These are phyloP conservation scores for Golubevia pallescens DNA, from an alignment of 1,284 basidiomycete genomes.

Conservation along the genomic window DNA sequence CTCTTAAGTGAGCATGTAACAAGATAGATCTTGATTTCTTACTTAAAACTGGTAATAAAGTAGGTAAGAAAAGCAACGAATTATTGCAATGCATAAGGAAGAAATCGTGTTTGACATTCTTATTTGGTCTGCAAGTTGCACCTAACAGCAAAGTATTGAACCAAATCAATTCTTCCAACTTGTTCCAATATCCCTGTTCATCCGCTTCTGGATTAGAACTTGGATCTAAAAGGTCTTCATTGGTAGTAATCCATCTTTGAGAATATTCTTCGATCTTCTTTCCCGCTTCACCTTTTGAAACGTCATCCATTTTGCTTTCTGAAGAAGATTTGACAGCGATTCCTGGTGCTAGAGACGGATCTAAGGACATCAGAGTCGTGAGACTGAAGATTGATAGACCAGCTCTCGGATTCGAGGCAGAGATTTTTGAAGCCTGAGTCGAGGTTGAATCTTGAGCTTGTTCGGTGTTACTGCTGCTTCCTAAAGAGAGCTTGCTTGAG, in stretches of 20 bases:
- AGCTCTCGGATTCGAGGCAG: slow-evolving; percentile 3
- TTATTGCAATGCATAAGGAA: too few relatives aligned
- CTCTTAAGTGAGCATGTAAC: too few relatives aligned
- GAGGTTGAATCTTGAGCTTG: too few relatives aligned
- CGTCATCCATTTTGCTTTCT: not conserved
- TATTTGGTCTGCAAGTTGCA: too few relatives aligned
- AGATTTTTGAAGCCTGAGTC: not conserved
- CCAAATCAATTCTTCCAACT: not conserved
- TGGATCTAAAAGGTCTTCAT: not conserved
- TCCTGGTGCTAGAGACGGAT: slow-evolving; percentile 4
- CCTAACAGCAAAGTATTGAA: too few relatives aligned
- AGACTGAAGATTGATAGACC: slow-evolving; percentile 8
- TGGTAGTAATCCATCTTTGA: not conserved
- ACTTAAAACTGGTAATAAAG: too few relatives aligned
- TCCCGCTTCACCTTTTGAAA: not conserved
- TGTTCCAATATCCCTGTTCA: not conserved
- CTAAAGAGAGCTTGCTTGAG: not conserved
- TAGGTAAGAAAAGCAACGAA: too few relatives aligned
- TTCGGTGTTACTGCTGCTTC: not conserved
- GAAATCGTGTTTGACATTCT: too few relatives aligned
- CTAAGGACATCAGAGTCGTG: not conserved
- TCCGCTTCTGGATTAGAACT: not conserved
- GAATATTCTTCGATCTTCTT: not conserved
- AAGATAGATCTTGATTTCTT: too few relatives aligned
- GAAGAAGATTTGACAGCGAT: slow-evolving; percentile 3